Percentiles rank a stretch among this genome's conserved stretches.
These are phyloP conservation scores for Dendrothele bispora DNA, from an alignment of 768 basidiomycete genomes.

Conservation along the genomic window DNA sequence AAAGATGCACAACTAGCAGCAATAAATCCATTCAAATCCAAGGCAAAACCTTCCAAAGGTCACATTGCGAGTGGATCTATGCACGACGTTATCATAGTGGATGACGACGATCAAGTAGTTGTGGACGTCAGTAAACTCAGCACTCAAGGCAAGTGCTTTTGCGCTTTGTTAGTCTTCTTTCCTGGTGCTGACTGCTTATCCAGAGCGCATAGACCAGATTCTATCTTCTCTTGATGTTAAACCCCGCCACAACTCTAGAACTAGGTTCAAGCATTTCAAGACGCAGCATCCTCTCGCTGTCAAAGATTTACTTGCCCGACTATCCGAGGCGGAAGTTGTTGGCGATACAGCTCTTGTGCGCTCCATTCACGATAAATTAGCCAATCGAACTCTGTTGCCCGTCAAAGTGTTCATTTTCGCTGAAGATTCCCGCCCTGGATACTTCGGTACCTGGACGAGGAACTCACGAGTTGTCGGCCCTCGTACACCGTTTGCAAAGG, in stretches of 20 bases:
- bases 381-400: conserved; percentile 60
- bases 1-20: conserved; percentile 75
- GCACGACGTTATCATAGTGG: conserved; percentile 61
- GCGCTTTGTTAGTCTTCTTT: not conserved
- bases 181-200: conserved; percentile 1
- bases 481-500: conserved; percentile 79
- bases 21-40: conserved; percentile 63
- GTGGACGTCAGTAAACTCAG: conserved; percentile 36
- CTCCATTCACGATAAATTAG: conserved; percentile 57
- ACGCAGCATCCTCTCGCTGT: conserved; percentile 37
- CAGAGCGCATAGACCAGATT: conserved; percentile 41
- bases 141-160: conserved; percentile 36
- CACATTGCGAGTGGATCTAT: conserved; percentile 18
- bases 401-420: conserved; percentile 84
- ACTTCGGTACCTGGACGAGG: conserved; percentile 93
- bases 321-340: conserved; percentile 76
- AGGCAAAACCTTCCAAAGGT: conserved; percentile 26
- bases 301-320: conserved; percentile 51
- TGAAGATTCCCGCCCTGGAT: conserved; percentile 87
- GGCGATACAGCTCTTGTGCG: conserved; percentile 73
- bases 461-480: conserved; percentile 77
- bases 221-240: conserved; percentile 36
- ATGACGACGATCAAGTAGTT: conserved; percentile 41
- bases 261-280: too few relatives aligned
- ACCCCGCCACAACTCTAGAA: too few relatives aligned